A percentile compares a stretch with the other conserved stretches of the same genome.
phyloP scores from a whole-genome alignment of 1,284 basidiomycete genomes.

The Ustilago bromivora region DNA sequence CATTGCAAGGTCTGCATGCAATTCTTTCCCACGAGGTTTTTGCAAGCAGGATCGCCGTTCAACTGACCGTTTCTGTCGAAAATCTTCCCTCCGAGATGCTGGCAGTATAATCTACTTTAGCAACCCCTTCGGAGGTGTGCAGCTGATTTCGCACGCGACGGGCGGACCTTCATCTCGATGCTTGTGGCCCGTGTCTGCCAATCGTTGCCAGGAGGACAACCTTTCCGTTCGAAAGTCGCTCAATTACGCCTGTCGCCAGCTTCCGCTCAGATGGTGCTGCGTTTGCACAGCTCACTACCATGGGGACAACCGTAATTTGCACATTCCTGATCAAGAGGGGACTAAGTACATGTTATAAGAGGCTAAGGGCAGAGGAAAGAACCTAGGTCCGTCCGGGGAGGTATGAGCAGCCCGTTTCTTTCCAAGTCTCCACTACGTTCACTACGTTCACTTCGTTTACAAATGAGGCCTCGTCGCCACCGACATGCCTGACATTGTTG shows the following conservation, averaged over 20 bases:
- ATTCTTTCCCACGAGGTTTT: background rate
- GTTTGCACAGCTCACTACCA: too few relatives aligned
- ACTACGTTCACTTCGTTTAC: conserved; percentile 22
- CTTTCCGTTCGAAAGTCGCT: background rate
- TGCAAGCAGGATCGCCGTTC: background rate
- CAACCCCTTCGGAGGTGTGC: background rate
- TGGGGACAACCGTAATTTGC: too few relatives aligned
- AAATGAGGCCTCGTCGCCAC: background rate
- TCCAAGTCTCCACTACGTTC: conserved; percentile 27
- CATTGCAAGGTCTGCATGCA: background rate
- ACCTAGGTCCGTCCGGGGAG: too few relatives aligned
- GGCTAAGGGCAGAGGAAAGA: too few relatives aligned
- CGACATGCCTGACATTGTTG: conserved; percentile 23
- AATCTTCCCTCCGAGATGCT: background rate
- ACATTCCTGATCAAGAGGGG: too few relatives aligned
- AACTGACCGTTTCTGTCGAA: background rate
- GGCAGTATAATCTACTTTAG: background rate
- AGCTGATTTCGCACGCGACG: conserved; percentile 2
- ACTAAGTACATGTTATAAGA: too few relatives aligned
- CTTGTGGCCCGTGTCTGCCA: background rate
- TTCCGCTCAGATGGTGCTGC: background rate
- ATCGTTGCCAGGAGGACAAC: background rate
- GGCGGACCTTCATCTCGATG: conserved; percentile 15
- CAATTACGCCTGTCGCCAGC: background rate
- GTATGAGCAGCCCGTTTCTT: too few relatives aligned